Evolutionary conservation across 2,329 filamentous ascomycete species (phyloP), one percentile per base, ranked within the genome.

Genomic region (Cladobotryum mycophilum): DNA sequence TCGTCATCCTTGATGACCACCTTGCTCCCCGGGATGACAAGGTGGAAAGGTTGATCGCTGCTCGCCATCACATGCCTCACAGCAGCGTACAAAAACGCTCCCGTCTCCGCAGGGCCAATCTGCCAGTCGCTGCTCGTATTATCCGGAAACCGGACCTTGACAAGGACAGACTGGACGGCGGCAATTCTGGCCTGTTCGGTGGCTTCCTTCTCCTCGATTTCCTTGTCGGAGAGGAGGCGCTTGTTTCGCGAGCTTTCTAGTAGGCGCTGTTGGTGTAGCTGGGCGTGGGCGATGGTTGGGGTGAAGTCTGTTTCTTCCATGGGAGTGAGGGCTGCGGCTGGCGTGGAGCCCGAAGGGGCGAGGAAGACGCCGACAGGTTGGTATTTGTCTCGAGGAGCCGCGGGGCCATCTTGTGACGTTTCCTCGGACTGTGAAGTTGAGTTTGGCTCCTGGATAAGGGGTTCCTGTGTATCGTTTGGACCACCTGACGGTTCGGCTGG

Each of bases 81-180:
- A 56, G 86, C 89, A 13, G 75, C 72, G 68, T 97, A 89, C 2
- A 99, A 73, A 46, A 80, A 78, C 3, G 78, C 75, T 1, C 85
- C 86, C 0, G 87, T 89, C 48, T 91, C 85, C 1, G 73, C 66
- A 17, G 82, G 81, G 1, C 76, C 78, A 57, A 95, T 82, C n/a
- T 76, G 78, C 70, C 85, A 85, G 47, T 89, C 81, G 33, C 90
- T 81, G 48, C 85, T 83, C 51, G 84, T 87, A 59, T 91, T 88
- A 64, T 97, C 91, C 0, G 92, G 92, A 59, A 96, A 91, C 22
- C 91, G 86, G 45, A 96, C 80, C 56, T 88, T 89, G 56, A 97
- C 76, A 25, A 82, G 78, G 33, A 95, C 80, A 33, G 81, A 80
- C 46, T 79, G 81, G 53, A 91, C 76, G 5, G 79, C 76, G 5